These are phyloP conservation scores for Balansia obtecta DNA, from an alignment of 2,329 filamentous ascomycete species.

Conservation along the genomic window DNA sequence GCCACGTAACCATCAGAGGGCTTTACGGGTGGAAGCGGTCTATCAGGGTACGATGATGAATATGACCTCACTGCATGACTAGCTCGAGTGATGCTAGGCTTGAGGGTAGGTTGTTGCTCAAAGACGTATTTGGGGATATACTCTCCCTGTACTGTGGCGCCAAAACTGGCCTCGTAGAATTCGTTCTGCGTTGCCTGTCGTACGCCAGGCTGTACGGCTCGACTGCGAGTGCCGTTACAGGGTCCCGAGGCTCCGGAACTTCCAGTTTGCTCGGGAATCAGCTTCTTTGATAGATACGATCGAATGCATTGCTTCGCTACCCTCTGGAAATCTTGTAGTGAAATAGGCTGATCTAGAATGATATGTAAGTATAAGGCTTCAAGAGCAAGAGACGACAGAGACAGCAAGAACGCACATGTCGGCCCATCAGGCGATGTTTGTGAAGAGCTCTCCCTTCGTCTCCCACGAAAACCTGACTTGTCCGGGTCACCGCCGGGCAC, in stretches of 20 bases:
- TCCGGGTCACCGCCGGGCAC: slow-evolving; percentile 11
- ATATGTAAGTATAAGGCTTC: neutral
- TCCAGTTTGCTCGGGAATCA: slow-evolving; percentile 7
- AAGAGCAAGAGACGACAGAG: neutral
- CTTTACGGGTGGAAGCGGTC: slow-evolving; percentile 15
- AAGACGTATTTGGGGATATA: slow-evolving; percentile 18
- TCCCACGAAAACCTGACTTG: slow-evolving; percentile 2
- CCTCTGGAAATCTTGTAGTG: slow-evolving; percentile 21
- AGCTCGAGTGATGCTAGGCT: slow-evolving; percentile 17
- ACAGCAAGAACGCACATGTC: slow-evolving; percentile 2
- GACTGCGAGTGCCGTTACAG: neutral
- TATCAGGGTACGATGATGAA: slow-evolving; percentile 33
- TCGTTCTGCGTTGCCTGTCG: neutral
- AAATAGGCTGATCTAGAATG: slow-evolving; percentile 18
- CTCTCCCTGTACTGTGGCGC: neutral
- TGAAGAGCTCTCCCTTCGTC: slow-evolving; percentile 1
- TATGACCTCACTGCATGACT: slow-evolving; percentile 22
- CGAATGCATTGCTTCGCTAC: slow-evolving; percentile 22
- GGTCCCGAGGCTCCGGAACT: neutral
- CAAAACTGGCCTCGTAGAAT: neutral
- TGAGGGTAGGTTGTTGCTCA: slow-evolving; percentile 25
- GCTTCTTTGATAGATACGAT: slow-evolving; percentile 17
- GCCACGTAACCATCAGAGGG: slow-evolving; percentile 8
- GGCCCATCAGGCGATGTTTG: neutral
- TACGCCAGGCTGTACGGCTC: neutral